Evolutionary conservation across 768 basidiomycete genomes (phyloP).

Genomic region (Suillus decipiens): DNA sequence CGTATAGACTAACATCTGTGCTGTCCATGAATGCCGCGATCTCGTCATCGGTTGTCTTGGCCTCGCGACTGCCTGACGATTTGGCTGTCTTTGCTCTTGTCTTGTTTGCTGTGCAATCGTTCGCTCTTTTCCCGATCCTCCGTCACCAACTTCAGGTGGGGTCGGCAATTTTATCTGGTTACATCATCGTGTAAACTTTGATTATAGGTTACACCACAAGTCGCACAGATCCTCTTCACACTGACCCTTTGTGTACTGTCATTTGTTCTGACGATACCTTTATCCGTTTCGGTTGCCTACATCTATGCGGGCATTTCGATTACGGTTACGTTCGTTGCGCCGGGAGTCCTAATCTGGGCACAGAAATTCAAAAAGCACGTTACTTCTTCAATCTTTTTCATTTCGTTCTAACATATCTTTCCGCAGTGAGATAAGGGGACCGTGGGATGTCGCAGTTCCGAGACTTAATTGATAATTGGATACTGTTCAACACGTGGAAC

Average conservation of each 20-base stretch:
- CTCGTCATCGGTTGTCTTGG: constrained; percentile 90
- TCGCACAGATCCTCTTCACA: constrained; percentile 56
- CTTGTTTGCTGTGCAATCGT: constrained; percentile 78
- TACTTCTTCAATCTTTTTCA: constrained; percentile 15
- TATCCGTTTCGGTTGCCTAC: constrained; percentile 57
- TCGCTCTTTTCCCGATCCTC: constrained; percentile 82
- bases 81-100: constrained; percentile 87
- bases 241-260: constrained; percentile 49
- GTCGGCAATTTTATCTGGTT: constrained; percentile 15
- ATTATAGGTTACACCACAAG: constrained; percentile 47
- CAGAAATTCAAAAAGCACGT: constrained; percentile 86
- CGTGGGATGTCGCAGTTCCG: constrained; percentile 88
- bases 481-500: constrained; percentile 25
- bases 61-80: constrained; percentile 84
- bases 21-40: constrained; percentile 90
- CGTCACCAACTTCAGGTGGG: constrained; percentile 71
- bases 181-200: constrained; percentile 17
- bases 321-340: constrained; percentile 71
- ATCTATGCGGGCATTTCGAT: constrained; percentile 52
- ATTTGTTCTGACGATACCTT: constrained; percentile 48
- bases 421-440: constrained; percentile 82
- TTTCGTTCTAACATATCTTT: constrained; percentile 15
- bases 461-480: constrained; percentile 50
- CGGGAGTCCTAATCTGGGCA: constrained; percentile 78
- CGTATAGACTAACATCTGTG: constrained; percentile 71